These are phyloP conservation scores for Fraxinus platypoda DNA, from an alignment of 305 asterid species.

Conservation along the genomic window DNA sequence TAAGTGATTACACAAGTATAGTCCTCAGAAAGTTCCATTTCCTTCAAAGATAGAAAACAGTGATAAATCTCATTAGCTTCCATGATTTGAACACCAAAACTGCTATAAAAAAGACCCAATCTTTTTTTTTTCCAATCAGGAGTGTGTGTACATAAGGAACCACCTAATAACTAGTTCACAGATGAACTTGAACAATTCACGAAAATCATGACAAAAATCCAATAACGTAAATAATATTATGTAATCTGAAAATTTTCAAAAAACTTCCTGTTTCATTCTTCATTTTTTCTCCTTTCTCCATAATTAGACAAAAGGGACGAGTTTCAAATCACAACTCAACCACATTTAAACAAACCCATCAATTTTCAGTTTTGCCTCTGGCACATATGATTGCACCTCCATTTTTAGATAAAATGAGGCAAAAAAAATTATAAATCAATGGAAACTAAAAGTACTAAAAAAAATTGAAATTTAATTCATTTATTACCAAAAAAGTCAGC, in stretches of 20 bases:
- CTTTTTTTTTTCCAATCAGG: no score
- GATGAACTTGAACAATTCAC: not conserved
- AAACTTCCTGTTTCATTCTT: not conserved
- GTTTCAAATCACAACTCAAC: not conserved
- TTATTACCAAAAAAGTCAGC: conserved; percentile 35
- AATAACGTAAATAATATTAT: not conserved
- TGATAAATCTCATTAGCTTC: no score
- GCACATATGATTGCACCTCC: not conserved
- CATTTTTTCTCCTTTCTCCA: not conserved
- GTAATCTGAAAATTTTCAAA: not conserved
- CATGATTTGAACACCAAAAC: no score
- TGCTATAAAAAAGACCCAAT: no score
- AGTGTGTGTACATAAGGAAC: not conserved
- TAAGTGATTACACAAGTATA: no score
- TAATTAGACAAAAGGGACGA: not conserved
- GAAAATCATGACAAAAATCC: not conserved
- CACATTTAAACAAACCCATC: not conserved
- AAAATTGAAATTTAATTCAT: not conserved
- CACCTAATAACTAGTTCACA: not conserved
- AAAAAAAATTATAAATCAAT: not conserved
- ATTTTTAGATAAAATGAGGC: not conserved
- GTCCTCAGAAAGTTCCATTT: no score
- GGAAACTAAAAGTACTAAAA: not conserved
- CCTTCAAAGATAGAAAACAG: no score
- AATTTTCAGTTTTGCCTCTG: not conserved